phyloP scores from a whole-genome alignment of 352 stramenopile genomes.

The Globisporangium takayamanum region DNA sequence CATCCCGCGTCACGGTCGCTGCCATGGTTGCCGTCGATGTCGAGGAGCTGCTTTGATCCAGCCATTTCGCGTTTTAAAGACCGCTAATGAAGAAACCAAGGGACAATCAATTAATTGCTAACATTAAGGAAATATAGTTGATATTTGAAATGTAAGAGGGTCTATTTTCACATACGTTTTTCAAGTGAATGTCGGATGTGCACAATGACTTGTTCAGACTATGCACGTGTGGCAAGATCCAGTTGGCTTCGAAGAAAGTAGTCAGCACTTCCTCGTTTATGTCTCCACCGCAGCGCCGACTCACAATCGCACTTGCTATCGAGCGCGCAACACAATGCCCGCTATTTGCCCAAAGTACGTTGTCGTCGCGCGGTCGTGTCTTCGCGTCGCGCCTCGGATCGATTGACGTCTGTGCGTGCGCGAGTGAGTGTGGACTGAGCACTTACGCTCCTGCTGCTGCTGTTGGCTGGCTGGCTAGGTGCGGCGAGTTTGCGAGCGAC shows the following conservation, averaged over 20 bases:
- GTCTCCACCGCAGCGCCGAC: not conserved
- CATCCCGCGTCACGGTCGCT: conserved; percentile 16
- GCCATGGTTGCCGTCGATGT: not conserved
- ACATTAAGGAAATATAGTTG: not conserved
- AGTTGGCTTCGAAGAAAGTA: not conserved
- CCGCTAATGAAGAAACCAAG: too few relatives aligned
- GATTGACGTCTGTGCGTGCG: conserved; percentile 1
- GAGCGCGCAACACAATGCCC: too few relatives aligned
- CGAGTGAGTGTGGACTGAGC: not conserved
- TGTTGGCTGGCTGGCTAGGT: conserved; percentile 19
- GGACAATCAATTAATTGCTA: not conserved
- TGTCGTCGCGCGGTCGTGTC: too few relatives aligned
- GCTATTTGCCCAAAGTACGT: too few relatives aligned
- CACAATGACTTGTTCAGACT: not conserved
- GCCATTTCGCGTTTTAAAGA: not conserved
- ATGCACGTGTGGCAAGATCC: not conserved
- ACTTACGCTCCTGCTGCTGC: not conserved
- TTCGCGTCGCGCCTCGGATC: not conserved
- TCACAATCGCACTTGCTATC: not conserved
- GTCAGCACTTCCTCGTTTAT: not conserved
- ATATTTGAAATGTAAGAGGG: not conserved
- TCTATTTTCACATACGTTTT: not conserved
- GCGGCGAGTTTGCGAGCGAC: conserved; percentile 49
- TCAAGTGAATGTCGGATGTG: not conserved
- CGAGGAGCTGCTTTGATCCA: not conserved